Base-by-base conservation (phyloP, 2,329 filamentous ascomycete species). In the Fusarium staphyleae region DNA sequence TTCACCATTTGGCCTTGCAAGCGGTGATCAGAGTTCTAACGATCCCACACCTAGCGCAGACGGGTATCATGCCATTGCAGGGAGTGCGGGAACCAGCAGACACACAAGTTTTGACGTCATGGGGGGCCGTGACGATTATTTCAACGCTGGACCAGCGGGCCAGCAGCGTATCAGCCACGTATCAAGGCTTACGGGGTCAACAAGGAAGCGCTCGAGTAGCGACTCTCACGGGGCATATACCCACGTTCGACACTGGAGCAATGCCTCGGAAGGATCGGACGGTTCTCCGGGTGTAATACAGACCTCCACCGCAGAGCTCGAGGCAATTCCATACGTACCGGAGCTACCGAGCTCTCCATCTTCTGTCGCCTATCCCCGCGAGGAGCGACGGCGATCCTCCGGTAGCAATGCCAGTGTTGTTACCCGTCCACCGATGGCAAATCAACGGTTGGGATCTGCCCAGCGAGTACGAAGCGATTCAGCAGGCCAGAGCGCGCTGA, bases 241-340 rank as follows among this genome's bases (percentile, higher is more conserved):
- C 2, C 78, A 79, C 46, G 69, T 71, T 37, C 75, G 79, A 2
- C 70, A 78, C 5, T 66, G 66, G 36, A 81, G 78, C 65, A 74
- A 78, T 54, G 71, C 74, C 5, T 81, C 78, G 35, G 78, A 81
- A 40, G 66, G 72, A 4, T 74, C 74, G 34, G 74, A 73, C 35
- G 63, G 61, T 3, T 67, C 70, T 1, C 60, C 69, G 5, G 72
- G 72, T 16, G 55, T 66, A 24, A 55, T 60, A 15, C 29, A 47
- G 15, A 39, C 51, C 13, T 35, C 55, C 2, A 39, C 50, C 2
- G 43, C 47, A 3, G 78, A 81, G 54, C 73, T 81, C 4, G 75
- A 73, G 13, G 66, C 39, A 62, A 72, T 13, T 57, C 68, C 54
- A 13, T 69, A 70, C 26, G 61, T 75, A 8, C 71, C 73, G 2